Percentiles rank a stretch among this genome's conserved stretches.
Evolutionary conservation across 192 early-diverging fungal genomes (phyloP).

Genomic region (Linnemannia schmuckeri): DNA sequence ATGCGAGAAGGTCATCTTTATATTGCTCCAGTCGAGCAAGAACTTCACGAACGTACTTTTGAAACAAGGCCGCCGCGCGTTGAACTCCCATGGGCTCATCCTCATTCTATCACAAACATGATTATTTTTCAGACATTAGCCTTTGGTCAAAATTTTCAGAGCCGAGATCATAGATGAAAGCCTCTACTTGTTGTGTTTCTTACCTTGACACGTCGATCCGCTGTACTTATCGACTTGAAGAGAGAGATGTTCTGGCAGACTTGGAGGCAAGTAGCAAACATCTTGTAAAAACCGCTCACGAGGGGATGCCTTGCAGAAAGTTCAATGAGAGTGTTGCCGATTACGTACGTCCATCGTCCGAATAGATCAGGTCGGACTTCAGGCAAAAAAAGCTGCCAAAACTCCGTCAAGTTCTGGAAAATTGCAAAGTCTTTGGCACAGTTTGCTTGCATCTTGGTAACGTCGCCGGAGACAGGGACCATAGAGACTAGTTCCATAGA

Average conservation of each 20-base stretch:
- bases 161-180: not conserved
- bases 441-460: constrained; percentile 63
- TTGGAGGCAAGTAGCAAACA: constrained; percentile 64
- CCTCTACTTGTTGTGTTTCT: not conserved
- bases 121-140: not conserved
- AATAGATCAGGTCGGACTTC: constrained; percentile 60
- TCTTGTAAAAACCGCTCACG: constrained; percentile 82
- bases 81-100: constrained; percentile 14
- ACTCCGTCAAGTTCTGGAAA: constrained; percentile 78
- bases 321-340: constrained; percentile 64
- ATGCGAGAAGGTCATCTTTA: constrained; percentile 82
- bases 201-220: constrained; percentile 10
- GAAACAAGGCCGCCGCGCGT: constrained; percentile 59
- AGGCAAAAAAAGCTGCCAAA: constrained; percentile 66
- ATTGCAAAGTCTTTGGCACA: constrained; percentile 75
- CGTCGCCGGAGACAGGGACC: constrained; percentile 59
- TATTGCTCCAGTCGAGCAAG: constrained; percentile 71
- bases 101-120: constrained; percentile 11
- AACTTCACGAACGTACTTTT: constrained; percentile 72
- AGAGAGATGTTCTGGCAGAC: constrained; percentile 56
- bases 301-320: constrained; percentile 70
- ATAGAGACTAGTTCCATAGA: constrained; percentile 3
- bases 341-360: constrained; percentile 69
- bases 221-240: constrained; percentile 37
- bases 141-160: not conserved